Evolutionary conservation across 2,329 filamentous ascomycete species (phyloP).

Genomic region (Tolypocladium paradoxum): DNA sequence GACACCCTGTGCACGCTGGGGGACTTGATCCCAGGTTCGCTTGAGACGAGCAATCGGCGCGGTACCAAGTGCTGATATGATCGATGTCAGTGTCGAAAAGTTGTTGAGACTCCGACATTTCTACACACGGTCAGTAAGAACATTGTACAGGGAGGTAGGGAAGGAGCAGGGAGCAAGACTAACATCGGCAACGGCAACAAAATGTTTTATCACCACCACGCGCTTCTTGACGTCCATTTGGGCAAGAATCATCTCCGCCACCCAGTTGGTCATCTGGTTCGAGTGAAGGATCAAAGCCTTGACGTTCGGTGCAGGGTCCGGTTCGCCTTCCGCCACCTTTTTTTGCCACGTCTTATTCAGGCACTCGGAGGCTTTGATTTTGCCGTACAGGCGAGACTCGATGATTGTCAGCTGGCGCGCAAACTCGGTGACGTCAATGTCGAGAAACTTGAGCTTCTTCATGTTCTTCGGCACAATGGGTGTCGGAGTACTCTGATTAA

Average conservation of each 20-base stretch:
- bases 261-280: slow-evolving; percentile 98
- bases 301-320: slow-evolving; percentile 84
- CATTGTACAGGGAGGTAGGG: neutral
- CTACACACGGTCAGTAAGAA: slow-evolving; percentile 31
- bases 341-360: slow-evolving; percentile 99
- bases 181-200: slow-evolving; percentile 91
- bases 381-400: slow-evolving; percentile 86
- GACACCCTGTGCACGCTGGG: slow-evolving; percentile 66
- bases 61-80: slow-evolving; percentile 90
- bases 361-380: slow-evolving; percentile 92
- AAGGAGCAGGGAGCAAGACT: slow-evolving; percentile 24
- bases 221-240: slow-evolving; percentile 92
- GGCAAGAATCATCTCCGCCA: slow-evolving; percentile 95
- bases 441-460: slow-evolving; percentile 97
- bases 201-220: slow-evolving; percentile 96
- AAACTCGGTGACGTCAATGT: slow-evolving; percentile 93
- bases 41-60: slow-evolving; percentile 90
- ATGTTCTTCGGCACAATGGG: slow-evolving; percentile 97
- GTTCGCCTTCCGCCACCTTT: slow-evolving; percentile 71
- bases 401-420: slow-evolving; percentile 97
- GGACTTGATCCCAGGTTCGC: slow-evolving; percentile 89
- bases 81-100: slow-evolving; percentile 93
- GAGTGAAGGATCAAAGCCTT: slow-evolving; percentile 95
- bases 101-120: slow-evolving; percentile 94
- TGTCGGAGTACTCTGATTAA: slow-evolving; percentile 70